phyloP scores from a whole-genome alignment of 1,139 yeast genomes.

The Kurtzmaniella quercitrusa region DNA sequence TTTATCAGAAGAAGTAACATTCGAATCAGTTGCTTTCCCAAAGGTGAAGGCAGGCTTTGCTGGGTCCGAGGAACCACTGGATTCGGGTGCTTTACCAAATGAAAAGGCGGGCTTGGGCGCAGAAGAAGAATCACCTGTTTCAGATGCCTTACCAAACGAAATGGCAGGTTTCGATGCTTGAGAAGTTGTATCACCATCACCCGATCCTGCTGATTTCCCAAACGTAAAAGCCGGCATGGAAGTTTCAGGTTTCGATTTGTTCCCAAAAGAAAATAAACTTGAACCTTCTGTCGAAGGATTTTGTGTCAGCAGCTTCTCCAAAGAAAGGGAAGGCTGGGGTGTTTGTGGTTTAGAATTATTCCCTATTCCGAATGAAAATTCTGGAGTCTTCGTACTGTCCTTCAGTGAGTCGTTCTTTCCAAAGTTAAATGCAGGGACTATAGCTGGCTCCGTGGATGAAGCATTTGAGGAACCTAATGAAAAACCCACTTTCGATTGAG shows the following conservation, averaged over 20 bases:
- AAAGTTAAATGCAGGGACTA: conserved; percentile 10
- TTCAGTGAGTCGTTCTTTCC: conserved; percentile 9
- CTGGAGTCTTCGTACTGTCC: conserved; percentile 3
- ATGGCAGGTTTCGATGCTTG: too few species aligned
- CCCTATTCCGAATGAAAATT: conserved; percentile 5
- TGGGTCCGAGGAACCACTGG: background rate
- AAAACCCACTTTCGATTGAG: conserved; percentile 8
- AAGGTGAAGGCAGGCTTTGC: background rate
- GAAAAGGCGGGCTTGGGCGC: conserved; percentile 3
- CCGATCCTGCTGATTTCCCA: conserved; percentile 9
- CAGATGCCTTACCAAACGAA: conserved; percentile 4
- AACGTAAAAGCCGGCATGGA: conserved; percentile 12
- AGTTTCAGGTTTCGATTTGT: background rate
- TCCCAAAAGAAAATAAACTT: background rate
- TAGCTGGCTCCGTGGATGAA: too few species aligned
- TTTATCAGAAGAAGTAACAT: background rate
- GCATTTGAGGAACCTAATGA: conserved; percentile 11
- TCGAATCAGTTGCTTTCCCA: background rate
- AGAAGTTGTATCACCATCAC: conserved; percentile 5
- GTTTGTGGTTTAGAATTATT: background rate
- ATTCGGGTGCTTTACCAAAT: conserved; percentile 2
- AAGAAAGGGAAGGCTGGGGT: background rate
- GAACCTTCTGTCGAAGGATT: too few species aligned
- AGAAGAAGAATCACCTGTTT: background rate
- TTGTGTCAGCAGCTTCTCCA: too few species aligned